Evolutionary conservation across 805 yeast genomes (phyloP), one percentile per base, ranked within the genome.

Genomic region (Candida schatavii): DNA sequence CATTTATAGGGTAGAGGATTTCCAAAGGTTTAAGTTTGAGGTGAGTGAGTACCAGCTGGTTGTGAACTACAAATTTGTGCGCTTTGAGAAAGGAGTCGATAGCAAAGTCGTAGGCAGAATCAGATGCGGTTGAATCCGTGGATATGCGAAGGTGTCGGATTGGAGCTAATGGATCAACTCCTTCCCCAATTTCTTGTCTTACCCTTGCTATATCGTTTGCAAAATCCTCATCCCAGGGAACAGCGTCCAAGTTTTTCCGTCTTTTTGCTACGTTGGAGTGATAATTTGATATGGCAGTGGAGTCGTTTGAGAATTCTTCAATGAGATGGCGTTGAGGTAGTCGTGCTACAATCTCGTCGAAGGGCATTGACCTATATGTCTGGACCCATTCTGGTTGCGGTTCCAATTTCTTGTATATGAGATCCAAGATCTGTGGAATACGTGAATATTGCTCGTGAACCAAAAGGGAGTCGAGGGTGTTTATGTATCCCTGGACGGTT

Each of bases 271-370:
- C 39, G 21, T 37, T 39, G 2, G 43, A 19, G 17, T 56, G 45
- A 44, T 62, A 65, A n/a, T 21, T 22, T 5, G 33, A 23, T 13
- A 45, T 23, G 7, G 11, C 11, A 11, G 27, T 11, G 27, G 7
- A 7, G 27, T 23, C 27, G 10, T 23, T 7, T 23, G 55, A 56
- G 35, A 55, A 50, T 34, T 62, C 68, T 13, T 56, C 43, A 3
- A 65, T 49, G 19, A 64, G 40, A 43, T 70, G 72, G 4, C 56
- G 59, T 37, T 54, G 62, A 4, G 74, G 74, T 68, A 68, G 68
- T 3, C 43, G 30, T 1, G 40, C 30, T 22, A 57, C 55, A 30
- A 67, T 45, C 5, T 53, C 41, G 19, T 47, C 35, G 39, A 61
- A 58, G 19, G 52, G 51, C 26, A 49, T 40, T 9, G 47, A 43